Conservation (phyloP, 768 basidiomycete genomes). For the Galerina sulciceps region DNA sequence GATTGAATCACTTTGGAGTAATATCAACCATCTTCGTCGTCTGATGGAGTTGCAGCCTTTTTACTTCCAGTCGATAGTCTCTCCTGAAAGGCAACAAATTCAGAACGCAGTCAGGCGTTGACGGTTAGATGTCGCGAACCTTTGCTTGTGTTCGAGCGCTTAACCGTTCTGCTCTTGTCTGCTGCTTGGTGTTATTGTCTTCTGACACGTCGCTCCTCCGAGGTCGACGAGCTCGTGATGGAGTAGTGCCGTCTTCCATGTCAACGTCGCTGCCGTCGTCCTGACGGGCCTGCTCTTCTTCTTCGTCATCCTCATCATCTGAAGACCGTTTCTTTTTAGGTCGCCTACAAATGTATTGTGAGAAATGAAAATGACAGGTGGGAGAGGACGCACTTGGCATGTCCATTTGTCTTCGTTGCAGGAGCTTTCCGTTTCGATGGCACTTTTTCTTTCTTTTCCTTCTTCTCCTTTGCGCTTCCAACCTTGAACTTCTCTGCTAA, state of each 20-base stretch:
- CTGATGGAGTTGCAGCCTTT: constrained; percentile 17
- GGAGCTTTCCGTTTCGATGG: constrained; percentile 60
- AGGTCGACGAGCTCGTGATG: constrained; percentile 15
- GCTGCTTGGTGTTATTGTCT: constrained; percentile 28
- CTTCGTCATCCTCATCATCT: constrained; percentile 41
- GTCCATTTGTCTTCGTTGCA: constrained; percentile 47
- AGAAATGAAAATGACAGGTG: constrained; percentile 1
- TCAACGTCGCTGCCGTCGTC: constrained; percentile 44
- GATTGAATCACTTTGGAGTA: not conserved
- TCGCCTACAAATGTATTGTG: constrained; percentile 31
- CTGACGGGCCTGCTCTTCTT: constrained; percentile 24
- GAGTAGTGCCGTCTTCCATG: constrained; percentile 30
- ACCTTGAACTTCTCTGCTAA: constrained; percentile 51
- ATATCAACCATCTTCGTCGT: constrained; percentile 12
- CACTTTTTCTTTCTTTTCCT: constrained; percentile 54
- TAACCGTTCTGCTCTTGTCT: constrained; percentile 25
- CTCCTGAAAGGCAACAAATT: constrained; percentile 8
- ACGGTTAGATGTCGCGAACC: constrained; percentile 8
- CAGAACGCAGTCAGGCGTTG: not conserved
- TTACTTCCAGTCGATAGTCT: constrained; percentile 14
- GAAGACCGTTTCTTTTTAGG: constrained; percentile 35
- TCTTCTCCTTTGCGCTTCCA: constrained; percentile 33
- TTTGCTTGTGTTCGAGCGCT: constrained; percentile 29
- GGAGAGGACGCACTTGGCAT: constrained; percentile 45
- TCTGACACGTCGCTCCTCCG: constrained; percentile 31